These are phyloP conservation scores for Fusarium abutilonis DNA, from an alignment of 2,329 filamentous ascomycete species.

Conservation along the genomic window DNA sequence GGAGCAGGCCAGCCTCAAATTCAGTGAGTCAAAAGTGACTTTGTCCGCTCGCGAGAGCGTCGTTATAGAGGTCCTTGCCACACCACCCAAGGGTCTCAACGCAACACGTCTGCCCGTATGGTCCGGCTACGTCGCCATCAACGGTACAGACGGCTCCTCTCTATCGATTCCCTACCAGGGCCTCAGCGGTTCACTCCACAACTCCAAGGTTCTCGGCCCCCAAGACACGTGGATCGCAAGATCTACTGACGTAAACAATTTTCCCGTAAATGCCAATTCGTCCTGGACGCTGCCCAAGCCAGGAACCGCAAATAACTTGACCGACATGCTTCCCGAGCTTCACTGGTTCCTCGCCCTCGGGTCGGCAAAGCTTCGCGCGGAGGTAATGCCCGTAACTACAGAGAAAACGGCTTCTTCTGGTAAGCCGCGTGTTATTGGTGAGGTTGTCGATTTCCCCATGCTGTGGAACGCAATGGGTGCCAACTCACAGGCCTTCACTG, in stretches of 20 bases:
- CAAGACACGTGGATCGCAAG: background rate
- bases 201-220: background rate
- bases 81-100: background rate
- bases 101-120: background rate
- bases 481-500: constrained; percentile 4
- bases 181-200: too few relatives aligned
- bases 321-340: constrained; percentile 47
- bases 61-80: background rate
- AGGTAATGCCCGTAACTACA: constrained; percentile 45
- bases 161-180: background rate
- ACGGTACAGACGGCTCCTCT: background rate
- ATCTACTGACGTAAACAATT: background rate
- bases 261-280: constrained; percentile 38
- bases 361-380: constrained; percentile 54
- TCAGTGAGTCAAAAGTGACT: background rate
- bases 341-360: constrained; percentile 57
- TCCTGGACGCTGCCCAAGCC: constrained; percentile 48
- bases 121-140: background rate
- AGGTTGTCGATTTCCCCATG: background rate
- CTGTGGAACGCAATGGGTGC: constrained; percentile 43
- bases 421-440: background rate
- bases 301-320: too few relatives aligned
- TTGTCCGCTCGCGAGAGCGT: background rate
- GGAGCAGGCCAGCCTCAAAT: background rate
- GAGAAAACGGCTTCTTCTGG: background rate